phyloP scores from a whole-genome alignment of 306 rosid species.

The Leucaena leucocephala region DNA sequence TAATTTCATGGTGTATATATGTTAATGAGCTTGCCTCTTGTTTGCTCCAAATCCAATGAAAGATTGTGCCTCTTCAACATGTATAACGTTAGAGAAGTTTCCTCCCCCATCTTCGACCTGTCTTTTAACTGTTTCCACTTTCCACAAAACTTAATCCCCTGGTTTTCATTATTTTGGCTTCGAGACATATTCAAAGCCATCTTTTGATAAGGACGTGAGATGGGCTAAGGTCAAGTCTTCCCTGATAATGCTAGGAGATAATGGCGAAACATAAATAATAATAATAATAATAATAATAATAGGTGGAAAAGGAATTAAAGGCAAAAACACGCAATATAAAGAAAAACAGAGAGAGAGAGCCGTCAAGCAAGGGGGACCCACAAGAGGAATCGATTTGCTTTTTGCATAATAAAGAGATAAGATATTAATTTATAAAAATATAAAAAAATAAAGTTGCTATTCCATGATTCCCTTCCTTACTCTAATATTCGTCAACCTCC shows the following conservation, averaged over 20 bases:
- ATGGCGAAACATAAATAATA: neutral
- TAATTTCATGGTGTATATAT: neutral
- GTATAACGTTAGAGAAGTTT: neutral
- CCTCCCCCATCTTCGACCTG: neutral
- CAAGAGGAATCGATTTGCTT: conserved; percentile 1
- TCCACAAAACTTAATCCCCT: neutral
- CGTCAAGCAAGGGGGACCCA: conserved; percentile 39
- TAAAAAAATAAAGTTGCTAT: neutral
- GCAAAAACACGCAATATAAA: neutral
- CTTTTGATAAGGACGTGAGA: neutral
- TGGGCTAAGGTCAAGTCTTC: conserved; percentile 4
- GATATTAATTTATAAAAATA: neutral
- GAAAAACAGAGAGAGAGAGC: neutral
- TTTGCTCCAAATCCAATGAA: neutral
- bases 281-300: neutral
- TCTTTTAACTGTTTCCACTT: neutral
- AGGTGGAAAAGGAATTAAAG: neutral
- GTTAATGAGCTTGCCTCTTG: neutral
- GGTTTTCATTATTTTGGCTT: neutral
- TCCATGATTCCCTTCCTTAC: neutral
- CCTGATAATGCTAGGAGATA: neutral
- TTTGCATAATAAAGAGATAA: neutral
- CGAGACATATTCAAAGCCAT: neutral
- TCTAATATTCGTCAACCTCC: neutral
- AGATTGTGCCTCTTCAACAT: neutral